phyloP scores from a whole-genome alignment of 2,329 filamentous ascomycete genomes.

The Scolecobasidium constrictum region DNA sequence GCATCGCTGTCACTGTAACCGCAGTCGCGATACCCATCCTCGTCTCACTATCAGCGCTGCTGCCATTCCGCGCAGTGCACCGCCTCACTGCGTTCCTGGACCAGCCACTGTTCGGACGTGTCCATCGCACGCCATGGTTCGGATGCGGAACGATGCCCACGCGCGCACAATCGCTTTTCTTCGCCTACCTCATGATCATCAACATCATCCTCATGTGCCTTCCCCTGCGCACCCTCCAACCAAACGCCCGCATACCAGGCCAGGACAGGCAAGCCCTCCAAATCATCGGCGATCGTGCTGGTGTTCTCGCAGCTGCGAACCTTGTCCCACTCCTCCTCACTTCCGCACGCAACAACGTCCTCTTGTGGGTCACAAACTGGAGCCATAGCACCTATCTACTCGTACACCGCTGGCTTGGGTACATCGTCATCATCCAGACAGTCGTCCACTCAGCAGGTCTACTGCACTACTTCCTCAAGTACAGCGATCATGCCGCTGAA shows the following conservation, averaged over 20 bases:
- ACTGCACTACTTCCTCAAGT: constrained; percentile 10
- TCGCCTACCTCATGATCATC: constrained; percentile 6
- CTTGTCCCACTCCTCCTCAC: constrained; percentile 7
- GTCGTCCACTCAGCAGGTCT: constrained; percentile 16
- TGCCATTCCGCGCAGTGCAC: not conserved
- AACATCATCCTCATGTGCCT: constrained; percentile 3
- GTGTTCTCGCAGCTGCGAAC: constrained; percentile 6
- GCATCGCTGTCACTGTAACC: not conserved
- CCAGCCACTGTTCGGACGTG: not conserved
- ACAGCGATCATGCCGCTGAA: constrained; percentile 14
- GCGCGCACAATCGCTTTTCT: constrained; percentile 8
- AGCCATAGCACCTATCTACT: constrained; percentile 7
- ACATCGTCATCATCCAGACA: constrained; percentile 15
- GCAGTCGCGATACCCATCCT: not conserved
- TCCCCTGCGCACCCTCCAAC: not conserved
- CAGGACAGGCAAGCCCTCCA: not conserved
- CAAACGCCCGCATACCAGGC: not conserved
- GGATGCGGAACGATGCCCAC: constrained; percentile 2
- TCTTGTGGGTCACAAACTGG: constrained; percentile 11
- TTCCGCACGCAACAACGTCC: constrained; percentile 11
- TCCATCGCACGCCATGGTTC: constrained; percentile 2
- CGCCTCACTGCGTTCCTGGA: not conserved
- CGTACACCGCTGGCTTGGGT: constrained; percentile 15
- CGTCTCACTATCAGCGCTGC: not conserved
- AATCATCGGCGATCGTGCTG: constrained; percentile 7